Conservation (phyloP, 1,284 basidiomycete species). For the Crocinoboletus sp. region DNA sequence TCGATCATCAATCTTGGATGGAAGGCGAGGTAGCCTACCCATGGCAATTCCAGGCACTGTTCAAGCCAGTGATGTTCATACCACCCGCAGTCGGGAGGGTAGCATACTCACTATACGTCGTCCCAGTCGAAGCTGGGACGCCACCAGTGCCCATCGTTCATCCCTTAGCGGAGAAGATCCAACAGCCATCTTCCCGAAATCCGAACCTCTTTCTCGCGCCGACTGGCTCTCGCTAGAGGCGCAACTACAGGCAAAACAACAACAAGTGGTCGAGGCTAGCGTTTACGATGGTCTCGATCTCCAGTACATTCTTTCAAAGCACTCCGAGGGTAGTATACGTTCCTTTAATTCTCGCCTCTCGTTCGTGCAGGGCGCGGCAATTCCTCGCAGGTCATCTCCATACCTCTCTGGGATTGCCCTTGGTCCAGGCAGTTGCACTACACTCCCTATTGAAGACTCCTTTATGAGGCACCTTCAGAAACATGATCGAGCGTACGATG, state of each 20-base stretch:
- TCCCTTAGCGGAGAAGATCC: conserved; percentile 26
- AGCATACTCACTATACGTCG: conserved; percentile 48
- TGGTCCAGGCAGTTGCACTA: conserved; percentile 47
- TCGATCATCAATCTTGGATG: conserved; percentile 18
- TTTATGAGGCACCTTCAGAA: conserved; percentile 50
- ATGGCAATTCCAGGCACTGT: conserved; percentile 39
- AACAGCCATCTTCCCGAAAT: conserved; percentile 40
- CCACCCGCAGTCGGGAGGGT: conserved; percentile 42
- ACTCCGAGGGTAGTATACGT: conserved; percentile 29
- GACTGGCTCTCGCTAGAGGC: conserved; percentile 42
- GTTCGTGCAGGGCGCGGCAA: conserved; percentile 28
- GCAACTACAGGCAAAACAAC: conserved; percentile 20
- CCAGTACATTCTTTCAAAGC: conserved; percentile 38
- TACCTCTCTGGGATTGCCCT: conserved; percentile 27
- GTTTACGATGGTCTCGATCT: conserved; percentile 41
- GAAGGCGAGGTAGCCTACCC: conserved; percentile 42
- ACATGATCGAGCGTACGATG: conserved; percentile 46
- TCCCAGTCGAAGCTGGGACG: conserved; percentile 50
- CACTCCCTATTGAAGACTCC: conserved; percentile 51
- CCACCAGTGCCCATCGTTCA: conserved; percentile 33
- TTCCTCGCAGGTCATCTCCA: conserved; percentile 13
- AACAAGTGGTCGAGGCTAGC: conserved; percentile 5
- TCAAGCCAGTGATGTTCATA: conserved; percentile 16
- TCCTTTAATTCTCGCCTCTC: conserved; percentile 36
- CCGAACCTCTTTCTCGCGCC: conserved; percentile 34